phyloP scores from a whole-genome alignment of 106 monocot genomes.

The Apostasia ramifera region DNA sequence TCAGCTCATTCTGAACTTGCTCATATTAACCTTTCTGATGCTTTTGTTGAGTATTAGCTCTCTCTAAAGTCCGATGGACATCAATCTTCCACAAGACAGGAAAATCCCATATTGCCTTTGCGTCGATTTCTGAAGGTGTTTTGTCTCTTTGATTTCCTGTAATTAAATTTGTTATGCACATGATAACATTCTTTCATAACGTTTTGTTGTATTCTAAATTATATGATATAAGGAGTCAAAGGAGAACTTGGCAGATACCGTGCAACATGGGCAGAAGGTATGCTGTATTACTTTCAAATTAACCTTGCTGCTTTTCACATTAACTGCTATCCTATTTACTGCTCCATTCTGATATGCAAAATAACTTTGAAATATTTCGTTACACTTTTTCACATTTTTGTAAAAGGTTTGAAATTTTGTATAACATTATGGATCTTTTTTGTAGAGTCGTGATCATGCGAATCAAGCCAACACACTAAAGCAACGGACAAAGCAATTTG shows the following conservation, averaged over 20 bases:
- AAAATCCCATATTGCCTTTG: neutral
- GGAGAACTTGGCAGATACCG: constrained; percentile 9
- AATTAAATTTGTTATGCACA: neutral
- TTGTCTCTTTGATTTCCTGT: neutral
- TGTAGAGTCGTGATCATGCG: neutral
- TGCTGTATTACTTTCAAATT: neutral
- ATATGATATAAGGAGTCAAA: constrained; percentile 15
- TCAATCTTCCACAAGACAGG: neutral
- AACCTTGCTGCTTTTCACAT: neutral
- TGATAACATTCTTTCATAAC: neutral
- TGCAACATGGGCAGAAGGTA: constrained; percentile 16
- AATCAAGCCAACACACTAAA: neutral
- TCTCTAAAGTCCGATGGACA: constrained; percentile 8
- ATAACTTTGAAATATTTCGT: too few species aligned
- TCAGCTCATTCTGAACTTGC: neutral
- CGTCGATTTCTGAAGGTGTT: constrained; percentile 12
- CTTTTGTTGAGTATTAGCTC: constrained; percentile 12
- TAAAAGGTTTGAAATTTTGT: neutral
- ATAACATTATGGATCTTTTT: neutral
- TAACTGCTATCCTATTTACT: neutral
- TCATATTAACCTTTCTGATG: neutral
- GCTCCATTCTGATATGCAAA: too few species aligned
- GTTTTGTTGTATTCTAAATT: constrained; percentile 3
- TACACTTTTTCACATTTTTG: too few species aligned
- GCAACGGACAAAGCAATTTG: neutral